phyloP scores from a whole-genome alignment of 1,284 basidiomycete species.

The Heimioporus punctisporus region DNA sequence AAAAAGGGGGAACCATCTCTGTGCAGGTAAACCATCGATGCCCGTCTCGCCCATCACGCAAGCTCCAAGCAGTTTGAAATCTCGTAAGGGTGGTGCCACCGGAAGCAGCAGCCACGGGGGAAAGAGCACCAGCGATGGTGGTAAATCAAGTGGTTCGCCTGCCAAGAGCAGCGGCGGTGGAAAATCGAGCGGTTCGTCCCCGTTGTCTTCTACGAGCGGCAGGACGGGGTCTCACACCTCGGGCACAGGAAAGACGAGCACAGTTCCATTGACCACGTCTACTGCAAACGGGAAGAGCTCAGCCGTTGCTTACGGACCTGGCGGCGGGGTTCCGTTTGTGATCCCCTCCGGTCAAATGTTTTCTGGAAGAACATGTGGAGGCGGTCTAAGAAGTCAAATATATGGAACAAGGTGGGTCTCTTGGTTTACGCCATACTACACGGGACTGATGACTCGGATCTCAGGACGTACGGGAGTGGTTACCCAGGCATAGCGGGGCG shows the following conservation, averaged over 20 bases:
- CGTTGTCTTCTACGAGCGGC: no score
- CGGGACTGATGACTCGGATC: conserved; percentile 1
- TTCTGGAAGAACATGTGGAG: conserved; percentile 43
- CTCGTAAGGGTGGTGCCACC: no score
- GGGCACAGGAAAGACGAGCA: conserved; percentile 16
- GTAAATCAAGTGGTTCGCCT: conserved; percentile 13
- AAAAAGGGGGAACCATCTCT: no score
- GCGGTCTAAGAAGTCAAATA: conserved; percentile 39
- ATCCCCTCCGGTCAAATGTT: conserved; percentile 46
- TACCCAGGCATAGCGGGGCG: conserved; percentile 34
- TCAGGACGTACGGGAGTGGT: conserved; percentile 40
- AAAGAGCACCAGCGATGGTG: conserved; percentile 26
- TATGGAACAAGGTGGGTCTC: conserved; percentile 41
- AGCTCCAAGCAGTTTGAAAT: no score
- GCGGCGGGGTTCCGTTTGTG: conserved; percentile 34
- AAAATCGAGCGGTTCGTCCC: background rate
- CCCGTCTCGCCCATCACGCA: no score
- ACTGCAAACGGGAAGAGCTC: conserved; percentile 27
- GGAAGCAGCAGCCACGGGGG: no score
- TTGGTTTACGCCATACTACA: background rate
- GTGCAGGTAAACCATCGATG: no score
- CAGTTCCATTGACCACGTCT: conserved; percentile 29
- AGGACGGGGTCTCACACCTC: background rate
- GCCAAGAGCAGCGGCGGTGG: conserved; percentile 18
- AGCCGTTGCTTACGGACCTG: conserved; percentile 39